Evolutionary conservation across 78 protist genomes (phyloP).

Genomic region (Blattamonas nauphoetae): DNA sequence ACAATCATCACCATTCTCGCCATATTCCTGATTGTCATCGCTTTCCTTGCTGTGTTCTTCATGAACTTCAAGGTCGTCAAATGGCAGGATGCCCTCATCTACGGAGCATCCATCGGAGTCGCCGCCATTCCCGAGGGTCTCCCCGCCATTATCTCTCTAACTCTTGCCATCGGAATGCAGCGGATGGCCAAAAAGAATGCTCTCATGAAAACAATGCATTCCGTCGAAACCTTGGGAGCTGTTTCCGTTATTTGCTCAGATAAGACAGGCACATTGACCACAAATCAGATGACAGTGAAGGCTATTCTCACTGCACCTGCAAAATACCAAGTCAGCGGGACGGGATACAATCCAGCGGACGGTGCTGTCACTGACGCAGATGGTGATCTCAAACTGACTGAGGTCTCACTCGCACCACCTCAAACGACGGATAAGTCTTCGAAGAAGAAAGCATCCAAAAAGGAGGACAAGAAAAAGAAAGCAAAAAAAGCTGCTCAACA

Average conservation of each 20-base stretch:
- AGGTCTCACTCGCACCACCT: no score
- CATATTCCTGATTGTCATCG: background rate
- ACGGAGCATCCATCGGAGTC: background rate
- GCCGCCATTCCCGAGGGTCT: conserved; percentile 70
- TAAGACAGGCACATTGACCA: conserved; percentile 94
- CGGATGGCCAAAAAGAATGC: conserved; percentile 68
- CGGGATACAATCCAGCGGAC: background rate
- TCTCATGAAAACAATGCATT: conserved; percentile 58
- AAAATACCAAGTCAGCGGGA: background rate
- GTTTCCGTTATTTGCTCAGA: conserved; percentile 75
- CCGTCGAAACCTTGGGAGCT: conserved; percentile 92
- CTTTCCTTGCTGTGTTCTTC: background rate
- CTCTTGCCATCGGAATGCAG: conserved; percentile 65
- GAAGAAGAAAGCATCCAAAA: no score
- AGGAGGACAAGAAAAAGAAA: background rate
- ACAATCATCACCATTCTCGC: background rate
- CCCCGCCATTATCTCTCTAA: conserved; percentile 69
- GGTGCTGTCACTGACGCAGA: no score
- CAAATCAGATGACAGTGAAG: conserved; percentile 59
- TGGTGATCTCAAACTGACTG: no score
- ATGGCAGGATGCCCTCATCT: background rate
- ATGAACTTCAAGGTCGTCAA: background rate
- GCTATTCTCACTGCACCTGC: background rate
- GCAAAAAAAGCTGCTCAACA: background rate
- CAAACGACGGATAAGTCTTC: no score